These are phyloP conservation scores for Megacollybia platyphylla DNA, from an alignment of 1,284 basidiomycete genomes.

Conservation along the genomic window DNA sequence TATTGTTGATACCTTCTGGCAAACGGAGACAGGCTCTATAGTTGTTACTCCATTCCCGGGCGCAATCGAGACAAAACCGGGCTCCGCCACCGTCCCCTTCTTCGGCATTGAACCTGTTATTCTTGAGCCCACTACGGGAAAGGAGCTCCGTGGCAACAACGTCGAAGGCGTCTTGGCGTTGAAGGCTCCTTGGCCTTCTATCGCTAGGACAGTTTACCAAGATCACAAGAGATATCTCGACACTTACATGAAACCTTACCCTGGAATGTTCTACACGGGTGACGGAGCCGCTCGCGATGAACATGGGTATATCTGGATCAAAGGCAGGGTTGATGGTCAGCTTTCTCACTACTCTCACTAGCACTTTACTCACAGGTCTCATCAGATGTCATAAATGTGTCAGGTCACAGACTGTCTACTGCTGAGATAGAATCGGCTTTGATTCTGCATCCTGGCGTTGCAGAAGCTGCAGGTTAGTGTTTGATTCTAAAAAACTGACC, in stretches of 20 bases:
- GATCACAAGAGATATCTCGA: constrained; percentile 91
- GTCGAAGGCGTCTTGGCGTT: constrained; percentile 90
- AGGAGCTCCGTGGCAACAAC: constrained; percentile 69
- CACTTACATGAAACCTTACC: constrained; percentile 91
- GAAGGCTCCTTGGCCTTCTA: constrained; percentile 87
- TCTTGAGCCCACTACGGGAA: constrained; percentile 72
- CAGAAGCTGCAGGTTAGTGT: constrained; percentile 72
- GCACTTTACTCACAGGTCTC: constrained; percentile 4
- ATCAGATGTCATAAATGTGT: constrained; percentile 83
- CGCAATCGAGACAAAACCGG: constrained; percentile 92
- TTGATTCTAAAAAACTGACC: neutral
- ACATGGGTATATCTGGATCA: constrained; percentile 98
- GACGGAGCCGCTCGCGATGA: constrained; percentile 92
- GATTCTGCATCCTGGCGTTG: constrained; percentile 88
- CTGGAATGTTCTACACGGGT: constrained; percentile 89
- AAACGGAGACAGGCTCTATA: constrained; percentile 97
- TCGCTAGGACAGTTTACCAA: constrained; percentile 88
- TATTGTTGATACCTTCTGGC: constrained; percentile 95
- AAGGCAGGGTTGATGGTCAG: constrained; percentile 90
- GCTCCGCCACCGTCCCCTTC: constrained; percentile 94
- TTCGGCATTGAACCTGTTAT: constrained; percentile 89
- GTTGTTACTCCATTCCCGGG: constrained; percentile 93
- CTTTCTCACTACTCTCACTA: constrained; percentile 9
- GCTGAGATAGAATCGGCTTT: constrained; percentile 97
- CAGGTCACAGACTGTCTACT: constrained; percentile 93